Evolutionary conservation across 2,329 filamentous ascomycete species (phyloP), one percentile per base, ranked within the genome.

Genomic region (Davidsoniella virescens): DNA sequence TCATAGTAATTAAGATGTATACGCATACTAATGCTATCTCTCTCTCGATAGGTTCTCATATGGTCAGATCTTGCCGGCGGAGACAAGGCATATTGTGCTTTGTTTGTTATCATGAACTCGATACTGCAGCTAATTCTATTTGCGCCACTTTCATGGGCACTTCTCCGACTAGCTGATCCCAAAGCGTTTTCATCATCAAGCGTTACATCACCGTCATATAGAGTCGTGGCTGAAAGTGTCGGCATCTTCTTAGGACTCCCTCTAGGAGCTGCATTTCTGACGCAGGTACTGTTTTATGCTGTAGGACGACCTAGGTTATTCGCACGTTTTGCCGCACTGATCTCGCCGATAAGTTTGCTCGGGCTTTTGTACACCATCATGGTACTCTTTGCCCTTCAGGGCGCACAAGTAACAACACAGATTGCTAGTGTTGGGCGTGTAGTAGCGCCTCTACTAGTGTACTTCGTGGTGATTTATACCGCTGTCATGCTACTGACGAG

Each of bases 291-390:
- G 23, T 50, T 52, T 14, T 36, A 40, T 29, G 12, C 41, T 7
- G 33, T 40, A 9, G 12, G 33, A n/a, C 36, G 33, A n/a, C 42
- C 42, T 2, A 17, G 41, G 25, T 18, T 46, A 20, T 70, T 88
- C 54, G 63, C 93, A 5, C 73, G 78, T 2, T 92, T 94, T 61
- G 61, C 94, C n/a, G 75, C 72, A 33, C 79, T 74, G 60, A 68
- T 78, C 2, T 74, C 78, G 0, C 87, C 87, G 0, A 82, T 77
- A 71, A 90, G 84, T 0, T 71, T 94, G 2, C 76, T 94, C 55
- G 87, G 87, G 0, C 71, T 95, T 4, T 67, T 94, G 1, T 94
- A 88, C 67, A 94, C 87, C 1, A 92, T 94, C 57, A 64, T 92
- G 5, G 79, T 94, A 1, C 71, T 94, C 2, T 94, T 94, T 61